Conservation (phyloP, 805 yeast genomes). For the Yamadazyma endophytica region DNA sequence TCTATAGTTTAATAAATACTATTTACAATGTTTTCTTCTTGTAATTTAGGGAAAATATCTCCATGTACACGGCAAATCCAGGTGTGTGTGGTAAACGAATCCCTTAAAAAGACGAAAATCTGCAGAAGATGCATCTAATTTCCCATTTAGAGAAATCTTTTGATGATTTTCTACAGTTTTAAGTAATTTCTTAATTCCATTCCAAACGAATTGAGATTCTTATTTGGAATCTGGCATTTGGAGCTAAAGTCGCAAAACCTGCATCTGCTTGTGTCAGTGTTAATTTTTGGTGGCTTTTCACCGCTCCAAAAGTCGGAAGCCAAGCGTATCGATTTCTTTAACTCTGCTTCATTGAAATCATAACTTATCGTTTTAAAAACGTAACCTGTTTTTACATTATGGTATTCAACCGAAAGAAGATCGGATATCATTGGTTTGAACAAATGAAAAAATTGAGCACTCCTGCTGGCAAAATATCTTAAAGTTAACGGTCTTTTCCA, state of each 20-base stretch:
- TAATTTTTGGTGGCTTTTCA: conserved; percentile 42
- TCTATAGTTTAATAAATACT: no score
- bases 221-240: conserved; percentile 19
- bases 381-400: conserved; percentile 27
- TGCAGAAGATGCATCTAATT: conserved; percentile 23
- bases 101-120: conserved; percentile 26
- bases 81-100: conserved; percentile 40
- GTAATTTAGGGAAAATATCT: conserved; percentile 24
- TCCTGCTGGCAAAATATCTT: conserved; percentile 51
- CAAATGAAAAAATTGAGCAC: conserved; percentile 42
- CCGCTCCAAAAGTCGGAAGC: conserved; percentile 60
- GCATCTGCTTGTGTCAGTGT: conserved; percentile 43
- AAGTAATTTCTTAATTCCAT: conserved; percentile 6
- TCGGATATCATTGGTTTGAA: conserved; percentile 33
- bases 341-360: conserved; percentile 26
- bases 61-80: conserved; percentile 31
- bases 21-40: no score
- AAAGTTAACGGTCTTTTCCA: conserved; percentile 59
- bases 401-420: conserved; percentile 51
- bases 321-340: conserved; percentile 23
- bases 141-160: conserved; percentile 15
- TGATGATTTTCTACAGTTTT: conserved; percentile 22
- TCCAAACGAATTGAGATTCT: conserved; percentile 9
- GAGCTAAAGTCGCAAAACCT: conserved; percentile 49
- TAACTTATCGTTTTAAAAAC: conserved; percentile 38